A percentile compares a stretch with the other conserved stretches of the same genome.
phyloP scores from a whole-genome alignment of 306 rosid species.

The Prunus mongolica region DNA sequence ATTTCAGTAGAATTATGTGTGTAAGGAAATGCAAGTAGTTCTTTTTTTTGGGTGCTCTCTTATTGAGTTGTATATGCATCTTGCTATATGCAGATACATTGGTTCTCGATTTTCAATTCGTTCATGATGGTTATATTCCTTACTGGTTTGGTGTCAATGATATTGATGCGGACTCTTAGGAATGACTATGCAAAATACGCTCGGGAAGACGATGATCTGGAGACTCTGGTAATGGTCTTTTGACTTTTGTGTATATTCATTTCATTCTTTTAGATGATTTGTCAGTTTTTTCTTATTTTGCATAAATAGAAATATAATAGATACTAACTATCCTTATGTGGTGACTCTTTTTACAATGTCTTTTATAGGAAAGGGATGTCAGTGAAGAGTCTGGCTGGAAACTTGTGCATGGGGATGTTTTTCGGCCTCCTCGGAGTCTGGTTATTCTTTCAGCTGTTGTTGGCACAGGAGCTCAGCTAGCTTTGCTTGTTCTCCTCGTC shows the following conservation, averaged over 20 bases:
- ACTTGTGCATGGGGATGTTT: constrained; percentile 99
- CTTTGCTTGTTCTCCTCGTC: constrained; percentile 93
- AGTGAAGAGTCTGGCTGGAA: constrained; percentile 99
- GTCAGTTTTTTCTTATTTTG: not conserved
- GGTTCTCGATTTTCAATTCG: constrained; percentile 98
- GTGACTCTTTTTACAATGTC: constrained; percentile 19
- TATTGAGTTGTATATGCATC: constrained; percentile 20
- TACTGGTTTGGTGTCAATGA: constrained; percentile 99
- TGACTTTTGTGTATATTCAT: constrained; percentile 11
- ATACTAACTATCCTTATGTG: constrained; percentile 16
- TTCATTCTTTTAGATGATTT: not conserved
- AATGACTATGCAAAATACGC: constrained; percentile 99
- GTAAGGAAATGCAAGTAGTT: constrained; percentile 3
- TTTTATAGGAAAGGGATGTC: constrained; percentile 86
- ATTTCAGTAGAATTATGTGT: not conserved
- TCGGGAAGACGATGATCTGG: constrained; percentile 95
- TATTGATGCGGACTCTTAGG: constrained; percentile 95
- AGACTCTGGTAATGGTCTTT: constrained; percentile 68
- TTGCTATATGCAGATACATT: constrained; percentile 71
- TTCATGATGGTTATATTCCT: constrained; percentile 99
- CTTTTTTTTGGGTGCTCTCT: constrained; percentile 4
- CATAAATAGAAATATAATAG: not conserved
- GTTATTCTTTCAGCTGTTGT: constrained; percentile 95
- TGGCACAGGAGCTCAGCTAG: constrained; percentile 98
- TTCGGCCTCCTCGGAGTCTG: constrained; percentile 80